phyloP scores from a whole-genome alignment of 169 alveolate species.

The Cryptosporidium canis region DNA sequence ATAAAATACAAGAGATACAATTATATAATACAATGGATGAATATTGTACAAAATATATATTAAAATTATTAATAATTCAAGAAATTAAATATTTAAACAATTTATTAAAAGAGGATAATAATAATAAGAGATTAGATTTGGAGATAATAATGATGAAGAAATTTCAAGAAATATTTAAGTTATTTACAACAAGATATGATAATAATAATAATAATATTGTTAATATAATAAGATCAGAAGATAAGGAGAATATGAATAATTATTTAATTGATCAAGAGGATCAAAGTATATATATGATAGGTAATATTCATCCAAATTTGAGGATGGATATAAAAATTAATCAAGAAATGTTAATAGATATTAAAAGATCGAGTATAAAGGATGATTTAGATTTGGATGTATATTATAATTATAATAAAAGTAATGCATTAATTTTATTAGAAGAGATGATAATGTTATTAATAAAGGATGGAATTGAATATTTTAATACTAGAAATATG shows the following conservation, averaged over 20 bases:
- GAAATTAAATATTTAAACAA: slow-evolving; percentile 1
- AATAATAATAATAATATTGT: background rate
- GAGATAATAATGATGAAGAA: slow-evolving; percentile 3
- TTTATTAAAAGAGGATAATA: background rate
- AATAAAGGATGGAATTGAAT: slow-evolving; percentile 2
- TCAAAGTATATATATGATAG: slow-evolving; percentile 28
- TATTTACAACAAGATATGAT: background rate
- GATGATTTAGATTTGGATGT: slow-evolving; percentile 52
- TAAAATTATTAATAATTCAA: background rate
- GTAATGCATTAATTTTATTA: background rate
- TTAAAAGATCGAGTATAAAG: slow-evolving; percentile 25
- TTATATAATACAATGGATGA: background rate
- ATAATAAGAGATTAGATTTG: background rate
- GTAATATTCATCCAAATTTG: slow-evolving; percentile 57
- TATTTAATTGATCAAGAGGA: slow-evolving; percentile 62
- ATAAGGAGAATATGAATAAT: slow-evolving; percentile 53
- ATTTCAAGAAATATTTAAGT: background rate
- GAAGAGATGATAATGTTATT: slow-evolving; percentile 10
- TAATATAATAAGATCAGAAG: background rate
- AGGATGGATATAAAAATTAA: slow-evolving; percentile 53
- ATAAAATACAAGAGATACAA: background rate
- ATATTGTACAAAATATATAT: background rate
- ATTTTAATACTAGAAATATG: slow-evolving; percentile 12
- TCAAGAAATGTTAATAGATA: slow-evolving; percentile 54
- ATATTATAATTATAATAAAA: slow-evolving; percentile 40